Percentiles rank a stretch among this genome's conserved stretches.
These are phyloP conservation scores for Spiraea crenata DNA, from an alignment of 331 rosid genomes.

Conservation along the genomic window DNA sequence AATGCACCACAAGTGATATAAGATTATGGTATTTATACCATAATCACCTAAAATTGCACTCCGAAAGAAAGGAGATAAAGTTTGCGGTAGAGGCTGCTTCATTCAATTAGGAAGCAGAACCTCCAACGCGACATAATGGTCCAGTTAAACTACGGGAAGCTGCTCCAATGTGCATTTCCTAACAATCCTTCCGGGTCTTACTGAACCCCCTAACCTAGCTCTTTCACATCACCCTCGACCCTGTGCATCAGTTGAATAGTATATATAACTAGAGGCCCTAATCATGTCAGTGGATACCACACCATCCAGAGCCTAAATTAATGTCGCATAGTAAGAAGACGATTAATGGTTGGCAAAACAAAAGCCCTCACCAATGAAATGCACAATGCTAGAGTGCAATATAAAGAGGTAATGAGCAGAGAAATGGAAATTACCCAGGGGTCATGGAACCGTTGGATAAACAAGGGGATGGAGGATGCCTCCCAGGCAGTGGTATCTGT, in stretches of 20 bases:
- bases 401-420: neutral
- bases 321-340: neutral
- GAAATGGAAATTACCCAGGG: conserved; percentile 42
- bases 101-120: conserved; percentile 6
- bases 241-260: neutral
- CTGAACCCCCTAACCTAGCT: neutral
- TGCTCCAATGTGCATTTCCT: neutral
- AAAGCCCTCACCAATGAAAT: neutral
- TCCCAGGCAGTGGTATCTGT: conserved; percentile 84
- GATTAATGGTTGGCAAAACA: neutral
- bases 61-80: neutral
- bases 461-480: conserved; percentile 79
- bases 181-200: neutral
- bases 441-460: conserved; percentile 49
- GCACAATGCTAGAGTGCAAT: neutral
- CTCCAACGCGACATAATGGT: neutral
- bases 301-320: neutral
- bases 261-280: neutral
- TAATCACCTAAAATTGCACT: neutral
- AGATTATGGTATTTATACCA: neutral
- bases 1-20: neutral
- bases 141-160: neutral
- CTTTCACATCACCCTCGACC: too few relatives aligned
- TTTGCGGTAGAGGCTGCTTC: neutral
- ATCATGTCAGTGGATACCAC: neutral